Conservation (phyloP, 345 rosid species). For the Sisymbrium altissimum region DNA sequence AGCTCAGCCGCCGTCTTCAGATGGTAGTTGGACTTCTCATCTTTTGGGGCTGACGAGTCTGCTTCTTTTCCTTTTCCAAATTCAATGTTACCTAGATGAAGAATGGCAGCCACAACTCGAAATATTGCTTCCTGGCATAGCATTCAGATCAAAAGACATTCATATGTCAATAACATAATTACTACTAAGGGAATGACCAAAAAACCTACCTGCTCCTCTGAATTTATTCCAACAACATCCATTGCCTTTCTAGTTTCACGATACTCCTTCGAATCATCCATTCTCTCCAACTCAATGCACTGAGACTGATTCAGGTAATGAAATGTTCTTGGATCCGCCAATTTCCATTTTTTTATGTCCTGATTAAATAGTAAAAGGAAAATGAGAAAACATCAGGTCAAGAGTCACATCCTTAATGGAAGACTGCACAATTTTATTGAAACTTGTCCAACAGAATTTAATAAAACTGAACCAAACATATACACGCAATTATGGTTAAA, state of each 20-base stretch:
- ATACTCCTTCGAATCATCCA: slow-evolving; percentile 88
- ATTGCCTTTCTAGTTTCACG: slow-evolving; percentile 79
- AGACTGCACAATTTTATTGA: slow-evolving; percentile 9
- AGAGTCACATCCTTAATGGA: not conserved
- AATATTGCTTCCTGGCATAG: slow-evolving; percentile 75
- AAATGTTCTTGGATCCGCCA: slow-evolving; percentile 78
- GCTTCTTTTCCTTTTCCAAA: slow-evolving; percentile 81
- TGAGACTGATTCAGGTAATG: slow-evolving; percentile 93
- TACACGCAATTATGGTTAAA: not conserved
- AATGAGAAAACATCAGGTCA: not conserved
- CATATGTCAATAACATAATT: not conserved
- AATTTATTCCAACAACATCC: slow-evolving; percentile 89
- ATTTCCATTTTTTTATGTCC: slow-evolving; percentile 70
- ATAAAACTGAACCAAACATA: slow-evolving; percentile 8
- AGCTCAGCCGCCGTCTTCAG: slow-evolving; percentile 88
- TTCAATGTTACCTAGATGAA: slow-evolving; percentile 93
- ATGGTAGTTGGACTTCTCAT: slow-evolving; percentile 81
- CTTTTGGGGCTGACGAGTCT: slow-evolving; percentile 93
- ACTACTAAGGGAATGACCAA: not conserved
- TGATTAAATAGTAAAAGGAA: slow-evolving; percentile 28
- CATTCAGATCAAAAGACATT: slow-evolving; percentile 3
- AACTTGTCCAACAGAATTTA: not conserved
- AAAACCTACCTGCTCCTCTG: slow-evolving; percentile 73
- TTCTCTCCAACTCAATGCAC: slow-evolving; percentile 76
- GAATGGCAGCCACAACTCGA: slow-evolving; percentile 91